phyloP scores from a whole-genome alignment of 2,329 filamentous ascomycete genomes.

The Pseudovirgaria hyperparasitica region DNA sequence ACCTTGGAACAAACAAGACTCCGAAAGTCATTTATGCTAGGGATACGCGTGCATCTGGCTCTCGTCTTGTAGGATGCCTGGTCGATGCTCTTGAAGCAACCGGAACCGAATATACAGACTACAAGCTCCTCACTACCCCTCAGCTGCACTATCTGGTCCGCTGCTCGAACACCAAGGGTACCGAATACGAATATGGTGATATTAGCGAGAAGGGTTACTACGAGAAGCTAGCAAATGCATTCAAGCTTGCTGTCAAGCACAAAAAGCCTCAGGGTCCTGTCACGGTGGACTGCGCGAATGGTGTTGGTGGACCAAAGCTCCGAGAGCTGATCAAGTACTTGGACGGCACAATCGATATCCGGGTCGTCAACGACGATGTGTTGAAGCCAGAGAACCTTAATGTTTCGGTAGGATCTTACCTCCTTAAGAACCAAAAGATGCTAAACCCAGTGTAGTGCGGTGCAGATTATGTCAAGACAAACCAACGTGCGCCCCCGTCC shows the following conservation, averaged over 20 bases:
- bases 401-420: conserved; percentile 51
- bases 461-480: conserved; percentile 95
- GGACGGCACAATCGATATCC: conserved; percentile 63
- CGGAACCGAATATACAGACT: conserved; percentile 64
- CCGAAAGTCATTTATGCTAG: conserved; percentile 78
- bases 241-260: conserved; percentile 68
- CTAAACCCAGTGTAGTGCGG: conserved; percentile 50
- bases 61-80: conserved; percentile 67
- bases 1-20: conserved; percentile 61
- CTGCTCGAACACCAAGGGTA: conserved; percentile 85
- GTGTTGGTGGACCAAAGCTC: conserved; percentile 87
- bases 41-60: conserved; percentile 87
- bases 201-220: conserved; percentile 90
- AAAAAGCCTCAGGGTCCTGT: conserved; percentile 57
- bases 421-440: conserved; percentile 2
- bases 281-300: conserved; percentile 91
- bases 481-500: conserved; percentile 74
- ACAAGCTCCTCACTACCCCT: conserved; percentile 88
- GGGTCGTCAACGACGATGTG: conserved; percentile 85
- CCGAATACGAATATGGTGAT: conserved; percentile 75
- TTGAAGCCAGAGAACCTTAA: conserved; percentile 83
- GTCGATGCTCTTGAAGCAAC: conserved; percentile 68
- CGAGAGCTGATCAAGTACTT: conserved; percentile 75
- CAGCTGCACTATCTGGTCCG: conserved; percentile 95
- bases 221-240: conserved; percentile 76